Evolutionary conservation across 2,329 filamentous ascomycete species (phyloP), one percentile per base, ranked within the genome.

Genomic region (Ceratocystis eucalypticola): DNA sequence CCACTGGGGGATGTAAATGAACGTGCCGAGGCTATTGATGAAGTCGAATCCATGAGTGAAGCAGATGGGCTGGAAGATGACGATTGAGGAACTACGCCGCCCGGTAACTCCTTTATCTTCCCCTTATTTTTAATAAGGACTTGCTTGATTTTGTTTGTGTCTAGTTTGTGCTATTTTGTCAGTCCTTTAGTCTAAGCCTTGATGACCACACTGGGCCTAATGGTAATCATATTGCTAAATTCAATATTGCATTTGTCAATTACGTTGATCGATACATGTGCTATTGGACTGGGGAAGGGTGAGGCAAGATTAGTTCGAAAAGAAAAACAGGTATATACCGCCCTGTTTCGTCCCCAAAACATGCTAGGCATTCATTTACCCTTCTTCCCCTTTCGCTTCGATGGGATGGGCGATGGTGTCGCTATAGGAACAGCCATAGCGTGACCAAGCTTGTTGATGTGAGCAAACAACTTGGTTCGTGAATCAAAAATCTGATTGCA

Each of bases 41-140:
- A 96, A 72, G 93, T 99, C 2, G 89, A 96, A 74, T 87, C 85
- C 2, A 81, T 96, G 72, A 94, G 95, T 72, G 90, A 94, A 71
- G 84, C 86, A 61, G 80, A 82, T 45, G 61, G 25, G 59, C 50
- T 55, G 65, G 65, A 66, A 25, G 64, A 59, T 41, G 53, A 66
- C 45, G 64, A 67, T 17, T 37, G 41, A 37, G 17, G 5, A 41
- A n/a, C 41, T 48, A 37, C 37, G 37, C 12, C 37, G 37, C 4
- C 37, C 10, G 37, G 37, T 41, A 15, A 41, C 12, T 41, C 37
- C 37, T 41, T 41, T 15, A 4, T 5, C 37, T 41, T 41, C 37
- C 37, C 4, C 10, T 15, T 15, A 15, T 41, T 41, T 15, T 15
- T 15, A 41, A 41, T 4, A 15, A 15, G 37, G 37, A 41, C 37